A percentile compares a stretch with the other conserved stretches of the same genome.
Conservation (phyloP, 2,329 filamentous ascomycete genomes). For the Ophiocordyceps unilateralis region DNA sequence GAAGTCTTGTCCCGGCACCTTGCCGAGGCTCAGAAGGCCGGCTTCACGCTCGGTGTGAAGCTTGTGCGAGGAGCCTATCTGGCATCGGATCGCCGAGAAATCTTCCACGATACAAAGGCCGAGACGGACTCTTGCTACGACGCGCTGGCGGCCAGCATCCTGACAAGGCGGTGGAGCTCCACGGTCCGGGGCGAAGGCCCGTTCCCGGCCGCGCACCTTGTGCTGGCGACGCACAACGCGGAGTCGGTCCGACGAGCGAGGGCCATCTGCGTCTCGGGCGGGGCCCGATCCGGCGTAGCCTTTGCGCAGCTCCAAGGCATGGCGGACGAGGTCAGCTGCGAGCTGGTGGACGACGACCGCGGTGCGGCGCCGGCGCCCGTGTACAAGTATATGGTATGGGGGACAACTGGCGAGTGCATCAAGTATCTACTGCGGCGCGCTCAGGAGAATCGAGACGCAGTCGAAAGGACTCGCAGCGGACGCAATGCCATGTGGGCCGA, state of each 20-base stretch:
- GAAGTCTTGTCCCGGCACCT: slow-evolving; percentile 42
- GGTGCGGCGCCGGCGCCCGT: slow-evolving; percentile 25
- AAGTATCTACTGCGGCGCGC: slow-evolving; percentile 51
- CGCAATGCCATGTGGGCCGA: slow-evolving; percentile 47
- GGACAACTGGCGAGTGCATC: slow-evolving; percentile 62
- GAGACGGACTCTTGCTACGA: slow-evolving; percentile 61
- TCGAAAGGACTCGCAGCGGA: slow-evolving; percentile 43
- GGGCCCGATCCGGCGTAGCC: slow-evolving; percentile 20
- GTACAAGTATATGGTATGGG: slow-evolving; percentile 56
- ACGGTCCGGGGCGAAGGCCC: slow-evolving; percentile 17
- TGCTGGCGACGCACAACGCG: slow-evolving; percentile 73
- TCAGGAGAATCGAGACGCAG: slow-evolving; percentile 58
- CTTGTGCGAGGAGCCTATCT: slow-evolving; percentile 63
- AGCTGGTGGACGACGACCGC: slow-evolving; percentile 26
- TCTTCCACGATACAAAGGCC: slow-evolving; percentile 56
- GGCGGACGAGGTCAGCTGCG: slow-evolving; percentile 79
- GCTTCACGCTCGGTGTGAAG: slow-evolving; percentile 56
- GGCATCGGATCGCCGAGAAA: slow-evolving; percentile 47
- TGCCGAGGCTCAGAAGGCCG: slow-evolving; percentile 34
- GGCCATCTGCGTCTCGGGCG: slow-evolving; percentile 28
- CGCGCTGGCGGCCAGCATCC: slow-evolving; percentile 46
- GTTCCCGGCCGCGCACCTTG: slow-evolving; percentile 44
- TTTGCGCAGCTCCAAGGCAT: slow-evolving; percentile 75
- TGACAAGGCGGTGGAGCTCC: slow-evolving; percentile 33
- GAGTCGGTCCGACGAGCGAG: slow-evolving; percentile 46